Evolutionary conservation across 1,284 basidiomycete genomes (phyloP), one percentile per base, ranked within the genome.

Genomic region (Puccinia polysora): DNA sequence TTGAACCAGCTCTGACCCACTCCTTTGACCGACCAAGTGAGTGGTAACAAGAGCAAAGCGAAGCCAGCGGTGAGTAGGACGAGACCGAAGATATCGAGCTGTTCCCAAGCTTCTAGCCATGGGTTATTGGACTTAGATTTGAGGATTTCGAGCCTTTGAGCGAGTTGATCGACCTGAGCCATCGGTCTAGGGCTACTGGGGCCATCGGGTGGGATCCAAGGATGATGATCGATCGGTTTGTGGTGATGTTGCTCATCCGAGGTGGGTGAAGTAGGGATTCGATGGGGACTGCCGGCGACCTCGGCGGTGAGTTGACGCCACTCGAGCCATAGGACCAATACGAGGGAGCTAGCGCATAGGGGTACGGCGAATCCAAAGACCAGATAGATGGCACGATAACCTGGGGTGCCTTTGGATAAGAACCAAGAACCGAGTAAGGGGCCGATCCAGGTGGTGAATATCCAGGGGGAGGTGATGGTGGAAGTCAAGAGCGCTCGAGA

Each of bases 401-500:
- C 77, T 2, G 65, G 43, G n/a, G 76, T 76, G 28, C 78, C 78
- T 7, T 62, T 69, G 2, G 73, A 74, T 23, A 75, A 75, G 65
- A 78, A 77, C 40, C 67, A 68, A 0, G 76, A 69, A 2, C 75
- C 78, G n/a, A 78, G 60, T 0, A 74, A 69, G 1, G 78, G 78
- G 12, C 78, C 78, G 67, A 78, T 73, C 76, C 77, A 78, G 23
- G 76, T 76, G 25, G 78, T 78, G 20, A 77, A 23, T 34, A 78
- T 65, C 78, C 78, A 79, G 0, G 78, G 78, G 2, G 77, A 72
- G 18, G 77, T 77, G 38, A 78, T 76, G 10, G 77, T 78, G 40
- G 76, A 75, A 25, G 76, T 76, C 56, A 78, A 74, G 20, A 79
- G 70, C 12, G 75, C 77, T 30, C 78, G 78, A 30, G 76, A 77